Evolutionary conservation across 2,329 filamentous ascomycete species (phyloP), one percentile per base, ranked within the genome.

Genomic region (Ophiostoma montium): DNA sequence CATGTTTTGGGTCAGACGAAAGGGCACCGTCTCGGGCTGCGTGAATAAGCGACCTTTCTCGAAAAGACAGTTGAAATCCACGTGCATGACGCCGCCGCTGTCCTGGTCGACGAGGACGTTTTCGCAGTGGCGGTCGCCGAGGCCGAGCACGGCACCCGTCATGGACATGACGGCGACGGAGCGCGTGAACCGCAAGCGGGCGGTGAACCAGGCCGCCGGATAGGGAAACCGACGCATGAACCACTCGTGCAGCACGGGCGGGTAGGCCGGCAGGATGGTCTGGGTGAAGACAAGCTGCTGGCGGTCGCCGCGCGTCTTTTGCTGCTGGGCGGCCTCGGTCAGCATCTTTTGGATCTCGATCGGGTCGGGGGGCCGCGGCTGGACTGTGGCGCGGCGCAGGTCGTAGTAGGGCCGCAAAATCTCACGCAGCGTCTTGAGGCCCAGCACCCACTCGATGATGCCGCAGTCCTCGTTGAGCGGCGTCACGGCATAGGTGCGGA

Each of bases 121-220:
- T 65, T 98, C 92, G 51, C 90, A 90, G 66, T 99, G 92, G 4
- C 92, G 82, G 65, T 99, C 92, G 35, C 92, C 92, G 0, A 99
- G 72, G 0, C 84, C 92, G 5, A 99, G 75, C 45, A 96, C 89
- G 50, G 94, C 94, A 46, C 92, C 92, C 5, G 95, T 87, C 78
- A 99, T 98, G n/a, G 88, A 95, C 89, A 98, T 98, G 56, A 98
- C 92, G 11, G 94, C 92, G 59, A 86, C 90, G 1, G 92, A 94
- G 4, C 92, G 80, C 2, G 92, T 94, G 66, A 96, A 99, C 43
- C 82, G 78, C 41, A 96, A 72, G 8, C 92, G 79, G 10, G 90
- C 89, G 2, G 80, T 76, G 63, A 98, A 94, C 92, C 92, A 99
- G 1, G 82, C 75, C 12, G 86, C 86, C 4, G 94, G 89, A 60